phyloP scores from a whole-genome alignment of 164 flowering plant species.

The Aristolochia fimbriata region DNA sequence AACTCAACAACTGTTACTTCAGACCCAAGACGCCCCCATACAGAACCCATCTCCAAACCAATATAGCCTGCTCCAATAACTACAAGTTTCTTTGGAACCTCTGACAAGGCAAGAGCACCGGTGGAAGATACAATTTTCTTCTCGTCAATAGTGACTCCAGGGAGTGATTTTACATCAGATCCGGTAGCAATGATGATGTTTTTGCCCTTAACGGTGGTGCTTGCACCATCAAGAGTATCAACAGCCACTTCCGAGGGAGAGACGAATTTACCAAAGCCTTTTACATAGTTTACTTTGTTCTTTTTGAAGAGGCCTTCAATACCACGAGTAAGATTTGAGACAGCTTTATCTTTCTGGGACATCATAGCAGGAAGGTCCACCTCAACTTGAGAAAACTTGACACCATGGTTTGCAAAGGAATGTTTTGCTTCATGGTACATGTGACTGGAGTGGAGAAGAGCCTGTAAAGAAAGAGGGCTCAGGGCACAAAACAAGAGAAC shows the following conservation, averaged over 20 bases:
- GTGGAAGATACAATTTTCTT: constrained; percentile 88
- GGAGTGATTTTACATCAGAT: constrained; percentile 82
- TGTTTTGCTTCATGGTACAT: constrained; percentile 92
- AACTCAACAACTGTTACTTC: constrained; percentile 82
- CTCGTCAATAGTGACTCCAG: constrained; percentile 82
- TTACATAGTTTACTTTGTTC: constrained; percentile 83
- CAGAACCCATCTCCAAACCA: constrained; percentile 87
- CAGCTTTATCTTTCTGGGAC: constrained; percentile 88
- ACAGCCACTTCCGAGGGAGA: constrained; percentile 85
- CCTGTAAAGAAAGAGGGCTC: constrained; percentile 26
- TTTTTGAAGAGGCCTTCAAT: constrained; percentile 93
- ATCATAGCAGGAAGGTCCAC: constrained; percentile 89
- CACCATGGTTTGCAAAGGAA: constrained; percentile 73
- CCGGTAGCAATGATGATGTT: constrained; percentile 88
- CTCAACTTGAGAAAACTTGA: constrained; percentile 65
- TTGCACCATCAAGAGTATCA: constrained; percentile 64
- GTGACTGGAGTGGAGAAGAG: constrained; percentile 91
- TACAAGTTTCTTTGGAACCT: constrained; percentile 78
- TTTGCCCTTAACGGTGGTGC: constrained; percentile 68
- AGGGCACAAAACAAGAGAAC: not conserved
- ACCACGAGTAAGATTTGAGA: constrained; percentile 58
- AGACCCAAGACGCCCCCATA: constrained; percentile 79
- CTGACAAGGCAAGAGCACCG: constrained; percentile 68
- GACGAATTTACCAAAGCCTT: constrained; percentile 76
- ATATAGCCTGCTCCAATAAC: constrained; percentile 86